Evolutionary conservation across 2,329 filamentous ascomycete genomes (phyloP).

Genomic region (Epicoccum sorghinum): DNA sequence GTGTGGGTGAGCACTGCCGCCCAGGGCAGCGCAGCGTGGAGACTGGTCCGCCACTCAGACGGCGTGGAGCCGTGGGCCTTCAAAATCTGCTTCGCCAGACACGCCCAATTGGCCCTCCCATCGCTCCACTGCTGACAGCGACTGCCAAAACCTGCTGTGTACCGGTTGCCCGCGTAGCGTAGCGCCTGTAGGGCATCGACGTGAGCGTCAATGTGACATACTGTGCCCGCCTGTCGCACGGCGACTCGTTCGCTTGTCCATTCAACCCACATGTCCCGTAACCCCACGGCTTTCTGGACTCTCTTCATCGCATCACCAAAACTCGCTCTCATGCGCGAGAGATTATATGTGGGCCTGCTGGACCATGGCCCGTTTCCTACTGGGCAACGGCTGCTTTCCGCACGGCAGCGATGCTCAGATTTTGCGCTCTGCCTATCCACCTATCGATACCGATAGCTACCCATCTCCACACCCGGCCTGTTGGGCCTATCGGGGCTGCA

Average conservation of each 20-base stretch:
- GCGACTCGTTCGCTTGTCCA: constrained; percentile 20
- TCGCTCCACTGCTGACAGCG: constrained; percentile 27
- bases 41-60: constrained; percentile 9
- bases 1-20: not conserved
- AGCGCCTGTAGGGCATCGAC: constrained; percentile 19
- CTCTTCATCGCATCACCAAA: constrained; percentile 26
- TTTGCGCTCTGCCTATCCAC: constrained; percentile 42
- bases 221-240: constrained; percentile 17
- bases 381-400: constrained; percentile 27
- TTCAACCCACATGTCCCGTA: constrained; percentile 21
- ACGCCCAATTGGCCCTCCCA: constrained; percentile 22
- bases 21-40: constrained; percentile 7
- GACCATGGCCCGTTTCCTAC: constrained; percentile 22
- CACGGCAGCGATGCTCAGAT: constrained; percentile 30
- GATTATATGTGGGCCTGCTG: constrained; percentile 42
- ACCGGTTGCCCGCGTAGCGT: constrained; percentile 28
- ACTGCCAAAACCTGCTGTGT: constrained; percentile 30
- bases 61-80: constrained; percentile 19
- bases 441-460: constrained; percentile 45
- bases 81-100: constrained; percentile 20
- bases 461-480: constrained; percentile 31
- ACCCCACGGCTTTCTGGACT: constrained; percentile 31
- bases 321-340: constrained; percentile 33
- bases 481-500: constrained; percentile 25
- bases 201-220: constrained; percentile 29